These are phyloP conservation scores for Ceratocystis cacaofunesta DNA, from an alignment of 2,329 filamentous ascomycete genomes.

Conservation along the genomic window DNA sequence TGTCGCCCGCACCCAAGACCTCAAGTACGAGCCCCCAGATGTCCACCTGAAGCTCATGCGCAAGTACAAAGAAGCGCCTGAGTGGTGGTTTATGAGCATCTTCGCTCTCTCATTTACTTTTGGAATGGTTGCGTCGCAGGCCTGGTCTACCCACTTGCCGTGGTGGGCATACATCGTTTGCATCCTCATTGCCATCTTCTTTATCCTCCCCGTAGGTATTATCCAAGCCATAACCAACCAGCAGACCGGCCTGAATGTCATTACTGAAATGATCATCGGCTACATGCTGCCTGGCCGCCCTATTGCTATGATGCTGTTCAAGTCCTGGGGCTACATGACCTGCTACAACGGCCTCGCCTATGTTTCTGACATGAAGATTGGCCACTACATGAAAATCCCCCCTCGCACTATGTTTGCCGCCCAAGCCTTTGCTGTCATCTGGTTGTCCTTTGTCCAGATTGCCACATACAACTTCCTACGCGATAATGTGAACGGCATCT, in stretches of 20 bases:
- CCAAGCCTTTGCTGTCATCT: constrained; percentile 29
- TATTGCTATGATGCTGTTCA: constrained; percentile 37
- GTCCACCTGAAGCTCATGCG: constrained; percentile 41
- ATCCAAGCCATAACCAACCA: constrained; percentile 36
- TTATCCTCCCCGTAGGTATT: constrained; percentile 32
- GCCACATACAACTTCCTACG: constrained; percentile 28
- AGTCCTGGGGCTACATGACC: constrained; percentile 33
- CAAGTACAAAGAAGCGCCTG: constrained; percentile 39
- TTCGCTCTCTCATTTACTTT: constrained; percentile 36
- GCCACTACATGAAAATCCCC: constrained; percentile 39
- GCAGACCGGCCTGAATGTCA: constrained; percentile 33
- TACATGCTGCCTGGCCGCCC: constrained; percentile 35
- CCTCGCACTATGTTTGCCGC: constrained; percentile 35
- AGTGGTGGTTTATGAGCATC: constrained; percentile 42
- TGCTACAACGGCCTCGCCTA: constrained; percentile 34
- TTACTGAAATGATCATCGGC: constrained; percentile 35
- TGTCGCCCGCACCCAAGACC: constrained; percentile 23
- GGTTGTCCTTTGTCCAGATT: constrained; percentile 28
- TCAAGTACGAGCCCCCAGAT: constrained; percentile 31
- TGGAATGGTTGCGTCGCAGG: constrained; percentile 26
- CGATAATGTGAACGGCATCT: constrained; percentile 38
- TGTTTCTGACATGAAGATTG: constrained; percentile 36
- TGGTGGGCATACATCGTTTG: constrained; percentile 31
- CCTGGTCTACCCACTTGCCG: constrained; percentile 29
- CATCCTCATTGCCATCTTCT: constrained; percentile 28